Conservation (phyloP, 2,329 filamentous ascomycete species). For the Fusarium pseudonygamai region DNA sequence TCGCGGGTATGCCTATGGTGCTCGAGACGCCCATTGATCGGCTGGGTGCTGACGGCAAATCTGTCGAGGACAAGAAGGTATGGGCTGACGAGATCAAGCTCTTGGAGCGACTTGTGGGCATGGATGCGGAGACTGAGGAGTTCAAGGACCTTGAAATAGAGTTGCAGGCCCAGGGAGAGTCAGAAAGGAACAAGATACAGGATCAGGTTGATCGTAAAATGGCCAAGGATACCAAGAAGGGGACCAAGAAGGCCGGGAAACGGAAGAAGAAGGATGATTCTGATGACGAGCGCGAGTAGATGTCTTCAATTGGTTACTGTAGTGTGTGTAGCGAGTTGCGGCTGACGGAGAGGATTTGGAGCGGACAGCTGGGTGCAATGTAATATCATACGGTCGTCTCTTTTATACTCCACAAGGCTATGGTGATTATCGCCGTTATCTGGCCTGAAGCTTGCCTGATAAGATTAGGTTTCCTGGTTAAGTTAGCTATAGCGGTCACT, state of each 20-base stretch:
- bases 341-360: not conserved
- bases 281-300: constrained; percentile 48
- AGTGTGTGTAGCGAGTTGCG: not conserved
- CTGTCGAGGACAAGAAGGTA: constrained; percentile 79
- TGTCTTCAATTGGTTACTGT: not conserved
- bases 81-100: constrained; percentile 97
- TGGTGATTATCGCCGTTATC: not conserved
- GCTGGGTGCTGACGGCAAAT: constrained; percentile 71
- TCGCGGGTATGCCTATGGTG: constrained; percentile 86
- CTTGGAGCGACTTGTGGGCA: constrained; percentile 85
- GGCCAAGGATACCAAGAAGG: constrained; percentile 63
- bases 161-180: constrained; percentile 73
- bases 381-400: not conserved
- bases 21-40: constrained; percentile 94
- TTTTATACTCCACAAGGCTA: not conserved
- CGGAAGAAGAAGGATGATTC: constrained; percentile 49
- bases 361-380: not conserved
- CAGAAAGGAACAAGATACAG: constrained; percentile 78
- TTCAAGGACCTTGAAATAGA: constrained; percentile 73
- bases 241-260: constrained; percentile 44
- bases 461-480: not conserved
- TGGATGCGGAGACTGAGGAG: constrained; percentile 78
- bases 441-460: not conserved
- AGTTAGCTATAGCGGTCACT: not conserved
- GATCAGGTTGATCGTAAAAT: constrained; percentile 81